Evolutionary conservation across 208 protist genomes (phyloP), one percentile per base, ranked within the genome.

Genomic region (Strigomonas galati): DNA sequence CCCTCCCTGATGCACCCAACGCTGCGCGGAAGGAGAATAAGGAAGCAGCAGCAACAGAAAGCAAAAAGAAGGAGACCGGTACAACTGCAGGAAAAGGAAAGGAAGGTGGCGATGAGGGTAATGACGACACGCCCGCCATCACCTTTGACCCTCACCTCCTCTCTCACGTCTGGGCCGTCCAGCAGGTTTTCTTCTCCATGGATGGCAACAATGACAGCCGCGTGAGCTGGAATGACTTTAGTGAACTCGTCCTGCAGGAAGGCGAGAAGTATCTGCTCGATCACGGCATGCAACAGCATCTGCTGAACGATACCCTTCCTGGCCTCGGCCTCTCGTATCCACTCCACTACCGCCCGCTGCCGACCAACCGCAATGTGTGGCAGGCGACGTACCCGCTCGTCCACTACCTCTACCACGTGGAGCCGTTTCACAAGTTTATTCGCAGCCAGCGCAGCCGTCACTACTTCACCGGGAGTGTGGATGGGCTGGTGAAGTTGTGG

Each of bases 401-500:
- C 2, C 81, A 83, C 40, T 72, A 85, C 60, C 77, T 96, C 46
- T 94, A 87, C 56, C 91, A 96, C 78, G 76, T 73, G 30, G 67
- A 84, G 54, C 70, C 84, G 24, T 85, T 96, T 55, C 82, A 71
- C 5, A 74, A 82, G 51, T 66, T 96, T 2, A 58, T 92, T 21
- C 59, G 79, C 52, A 80, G 82, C 53, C 64, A 78, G 31, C 74
- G 69, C 10, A 79, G 69, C n/a, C 67, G 67, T 12, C 73, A 85
- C 48, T 94, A 89, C 68, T 68, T 94, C 59, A 96, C 85, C 2
- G 84, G 76, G 1, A 75, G 78, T 1, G 67, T 67, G 43, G 91
- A 96, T 71, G 91, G 87, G 0, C 76, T 89, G n/a, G 84, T 94
- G 53, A 96, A 96, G 68, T 65, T 93, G 31, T 96, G 87, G 91